A percentile compares a stretch with the other conserved stretches of the same genome.
phyloP scores from a whole-genome alignment of 108 stramenopile genomes.

The Skeletonema menzelii region DNA sequence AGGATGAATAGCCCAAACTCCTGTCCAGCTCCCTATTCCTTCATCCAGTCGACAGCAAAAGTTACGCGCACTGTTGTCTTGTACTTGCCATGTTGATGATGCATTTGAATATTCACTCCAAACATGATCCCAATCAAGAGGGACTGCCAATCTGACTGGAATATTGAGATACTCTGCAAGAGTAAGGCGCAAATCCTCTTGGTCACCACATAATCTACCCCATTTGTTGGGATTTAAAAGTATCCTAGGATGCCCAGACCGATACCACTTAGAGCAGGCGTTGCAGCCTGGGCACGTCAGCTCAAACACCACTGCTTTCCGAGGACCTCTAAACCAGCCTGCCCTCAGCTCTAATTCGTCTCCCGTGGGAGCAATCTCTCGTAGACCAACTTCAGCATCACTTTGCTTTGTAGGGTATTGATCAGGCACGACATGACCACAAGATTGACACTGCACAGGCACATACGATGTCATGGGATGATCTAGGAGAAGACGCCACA shows the following conservation, averaged over 20 bases:
- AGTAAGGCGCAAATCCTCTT: constrained; percentile 49
- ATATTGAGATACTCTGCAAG: constrained; percentile 47
- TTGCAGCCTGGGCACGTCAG: constrained; percentile 36
- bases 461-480: constrained; percentile 54
- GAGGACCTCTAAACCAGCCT: constrained; percentile 50
- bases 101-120: constrained; percentile 43
- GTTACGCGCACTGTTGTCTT: constrained; percentile 45
- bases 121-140: constrained; percentile 59
- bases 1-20: constrained; percentile 40
- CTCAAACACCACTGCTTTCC: constrained; percentile 24
- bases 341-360: constrained; percentile 32
- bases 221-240: constrained; percentile 45
- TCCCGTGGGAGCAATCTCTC: constrained; percentile 28
- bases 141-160: constrained; percentile 33
- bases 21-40: constrained; percentile 51
- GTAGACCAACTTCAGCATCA: constrained; percentile 40
- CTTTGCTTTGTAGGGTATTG: constrained; percentile 11
- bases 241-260: constrained; percentile 41
- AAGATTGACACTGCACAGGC: constrained; percentile 50
- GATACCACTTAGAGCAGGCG: constrained; percentile 39
- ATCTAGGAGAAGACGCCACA: constrained; percentile 47
- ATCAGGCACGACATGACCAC: constrained; percentile 44
- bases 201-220: constrained; percentile 54
- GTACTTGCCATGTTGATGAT: constrained; percentile 23
- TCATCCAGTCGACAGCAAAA: constrained; percentile 52